Percentiles rank a stretch among this genome's conserved stretches.
These are phyloP conservation scores for Aspergillus sojae DNA, from an alignment of 2,329 filamentous ascomycete genomes.

Conservation along the genomic window DNA sequence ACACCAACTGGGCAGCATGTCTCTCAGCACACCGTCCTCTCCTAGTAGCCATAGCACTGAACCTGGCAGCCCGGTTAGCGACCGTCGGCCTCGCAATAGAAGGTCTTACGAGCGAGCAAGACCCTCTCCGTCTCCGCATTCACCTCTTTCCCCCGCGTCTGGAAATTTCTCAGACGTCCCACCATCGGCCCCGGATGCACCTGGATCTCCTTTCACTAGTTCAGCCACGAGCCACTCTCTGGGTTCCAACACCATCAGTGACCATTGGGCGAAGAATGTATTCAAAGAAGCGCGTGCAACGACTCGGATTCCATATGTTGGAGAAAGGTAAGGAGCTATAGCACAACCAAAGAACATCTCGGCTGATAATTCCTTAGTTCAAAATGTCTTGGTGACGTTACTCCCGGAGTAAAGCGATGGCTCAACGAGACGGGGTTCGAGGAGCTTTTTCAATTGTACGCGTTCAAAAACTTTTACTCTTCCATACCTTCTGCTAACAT, in stretches of 20 bases:
- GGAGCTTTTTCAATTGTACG: conserved; percentile 43
- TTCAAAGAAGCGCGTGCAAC: conserved; percentile 34
- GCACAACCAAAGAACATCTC: conserved; percentile 4
- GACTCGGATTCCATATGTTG: conserved; percentile 31
- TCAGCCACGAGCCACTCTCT: conserved; percentile 36
- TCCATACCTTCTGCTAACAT: neutral
- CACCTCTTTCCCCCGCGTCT: conserved; percentile 33
- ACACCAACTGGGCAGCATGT: conserved; percentile 29
- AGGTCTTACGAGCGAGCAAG: conserved; percentile 41
- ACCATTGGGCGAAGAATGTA: conserved; percentile 48
- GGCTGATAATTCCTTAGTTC: conserved; percentile 30
- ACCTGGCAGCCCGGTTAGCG: conserved; percentile 30
- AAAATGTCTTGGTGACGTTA: conserved; percentile 36
- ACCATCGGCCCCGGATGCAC: conserved; percentile 34
- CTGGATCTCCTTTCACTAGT: conserved; percentile 37
- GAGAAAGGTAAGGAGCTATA: conserved; percentile 32
- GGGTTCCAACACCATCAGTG: conserved; percentile 28
- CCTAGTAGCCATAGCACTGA: conserved; percentile 29
- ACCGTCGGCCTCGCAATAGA: conserved; percentile 31
- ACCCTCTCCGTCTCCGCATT: conserved; percentile 29
- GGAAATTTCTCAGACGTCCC: conserved; percentile 33
- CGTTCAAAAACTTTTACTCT: neutral
- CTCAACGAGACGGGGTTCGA: conserved; percentile 40
- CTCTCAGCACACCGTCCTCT: conserved; percentile 29
- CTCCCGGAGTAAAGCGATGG: conserved; percentile 30